Conservation (phyloP, 2,329 filamentous ascomycete species). For the Nannizziopsis arthrosporioides region DNA sequence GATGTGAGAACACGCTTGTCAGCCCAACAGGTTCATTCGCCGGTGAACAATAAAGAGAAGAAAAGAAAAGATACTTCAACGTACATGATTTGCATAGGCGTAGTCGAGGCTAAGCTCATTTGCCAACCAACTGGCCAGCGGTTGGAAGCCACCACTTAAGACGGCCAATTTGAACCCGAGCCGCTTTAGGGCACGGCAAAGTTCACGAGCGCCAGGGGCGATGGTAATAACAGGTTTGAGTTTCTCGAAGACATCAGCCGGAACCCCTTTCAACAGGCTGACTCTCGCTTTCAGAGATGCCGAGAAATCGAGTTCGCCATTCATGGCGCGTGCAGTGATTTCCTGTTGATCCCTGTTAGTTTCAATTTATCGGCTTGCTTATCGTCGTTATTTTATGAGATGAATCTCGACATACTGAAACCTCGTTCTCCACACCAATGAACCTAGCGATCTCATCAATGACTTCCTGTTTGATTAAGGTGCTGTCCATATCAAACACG, state of each 20-base stretch:
- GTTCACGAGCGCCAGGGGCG: conserved; percentile 64
- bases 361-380: background rate
- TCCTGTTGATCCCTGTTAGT: conserved; percentile 30
- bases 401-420: conserved; percentile 44
- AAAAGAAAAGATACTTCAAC: conserved; percentile 12
- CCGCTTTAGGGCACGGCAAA: conserved; percentile 61
- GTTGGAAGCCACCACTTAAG: conserved; percentile 81
- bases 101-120: conserved; percentile 71
- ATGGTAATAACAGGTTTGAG: conserved; percentile 65
- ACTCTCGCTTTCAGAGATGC: conserved; percentile 71
- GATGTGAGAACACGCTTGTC: background rate
- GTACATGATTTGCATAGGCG: conserved; percentile 72
- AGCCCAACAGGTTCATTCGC: conserved; percentile 2
- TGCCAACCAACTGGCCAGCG: conserved; percentile 77
- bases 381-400: too few relatives aligned
- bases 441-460: conserved; percentile 88
- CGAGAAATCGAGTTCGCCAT: conserved; percentile 87
- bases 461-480: conserved; percentile 91
- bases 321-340: conserved; percentile 90
- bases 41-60: too few relatives aligned
- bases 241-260: conserved; percentile 64
- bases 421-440: conserved; percentile 67
- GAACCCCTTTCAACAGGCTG: conserved; percentile 66
- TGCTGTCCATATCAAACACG: conserved; percentile 98
- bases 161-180: conserved; percentile 83